Conservation (phyloP, 2,329 filamentous ascomycete genomes). For the Verticillium alfalfae region DNA sequence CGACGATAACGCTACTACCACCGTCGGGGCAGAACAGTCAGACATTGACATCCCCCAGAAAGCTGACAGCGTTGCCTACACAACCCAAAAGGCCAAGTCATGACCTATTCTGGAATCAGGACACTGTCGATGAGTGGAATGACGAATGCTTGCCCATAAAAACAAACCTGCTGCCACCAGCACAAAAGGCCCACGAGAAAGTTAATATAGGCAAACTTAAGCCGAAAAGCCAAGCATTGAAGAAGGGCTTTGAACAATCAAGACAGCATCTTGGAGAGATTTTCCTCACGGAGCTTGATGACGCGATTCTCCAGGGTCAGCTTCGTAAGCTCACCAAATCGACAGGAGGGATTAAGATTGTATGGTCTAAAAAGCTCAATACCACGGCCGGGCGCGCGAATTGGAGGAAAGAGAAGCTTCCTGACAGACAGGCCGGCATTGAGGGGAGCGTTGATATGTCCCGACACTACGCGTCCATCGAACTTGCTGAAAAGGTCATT, state of each 20-base stretch:
- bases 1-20: constrained; percentile 2
- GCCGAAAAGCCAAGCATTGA: constrained; percentile 16
- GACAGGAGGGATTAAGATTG: constrained; percentile 65
- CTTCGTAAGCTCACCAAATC: constrained; percentile 52
- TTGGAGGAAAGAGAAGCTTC: constrained; percentile 59
- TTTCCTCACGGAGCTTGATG: constrained; percentile 68
- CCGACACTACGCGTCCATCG: constrained; percentile 68
- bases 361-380: constrained; percentile 74
- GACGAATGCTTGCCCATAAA: constrained; percentile 53
- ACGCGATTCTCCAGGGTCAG: constrained; percentile 52
- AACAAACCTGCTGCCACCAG: constrained; percentile 16
- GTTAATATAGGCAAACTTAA: neutral
- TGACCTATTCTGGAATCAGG: constrained; percentile 56
- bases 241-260: constrained; percentile 47
- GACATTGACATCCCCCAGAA: constrained; percentile 22
- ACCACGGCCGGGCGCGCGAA: constrained; percentile 73
- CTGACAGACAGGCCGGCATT: constrained; percentile 19
- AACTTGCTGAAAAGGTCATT: constrained; percentile 85
- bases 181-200: constrained; percentile 19
- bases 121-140: constrained; percentile 57
- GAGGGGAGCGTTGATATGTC: constrained; percentile 12
- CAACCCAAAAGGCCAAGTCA: constrained; percentile 48
- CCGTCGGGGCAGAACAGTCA: constrained; percentile 10
- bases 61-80: constrained; percentile 36
- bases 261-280: constrained; percentile 58